Conservation (phyloP, 169 alveolate species). For the Nephromyces sp. region DNA sequence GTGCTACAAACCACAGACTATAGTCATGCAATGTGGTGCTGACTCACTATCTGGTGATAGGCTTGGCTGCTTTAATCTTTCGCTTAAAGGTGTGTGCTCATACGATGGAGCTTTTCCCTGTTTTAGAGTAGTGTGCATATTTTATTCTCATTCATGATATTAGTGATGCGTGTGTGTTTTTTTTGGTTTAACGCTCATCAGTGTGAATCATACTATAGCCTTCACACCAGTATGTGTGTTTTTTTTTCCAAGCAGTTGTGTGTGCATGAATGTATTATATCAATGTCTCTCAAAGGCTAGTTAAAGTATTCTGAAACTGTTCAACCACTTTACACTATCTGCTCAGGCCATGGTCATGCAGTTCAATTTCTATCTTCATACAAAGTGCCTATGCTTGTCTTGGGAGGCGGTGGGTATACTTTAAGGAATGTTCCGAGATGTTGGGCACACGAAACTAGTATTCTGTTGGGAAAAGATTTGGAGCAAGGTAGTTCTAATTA, state of each 20-base stretch:
- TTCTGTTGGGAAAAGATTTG: slow-evolving; percentile 6
- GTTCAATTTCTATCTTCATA: slow-evolving; percentile 76
- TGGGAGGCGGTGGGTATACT: slow-evolving; percentile 93
- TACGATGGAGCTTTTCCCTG: not conserved
- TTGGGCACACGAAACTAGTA: slow-evolving; percentile 93
- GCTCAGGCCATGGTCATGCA: slow-evolving; percentile 89
- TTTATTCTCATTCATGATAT: too few species aligned
- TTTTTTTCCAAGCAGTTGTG: too few species aligned
- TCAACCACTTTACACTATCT: not conserved
- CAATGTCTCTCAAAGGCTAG: too few species aligned
- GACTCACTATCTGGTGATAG: slow-evolving; percentile 93
- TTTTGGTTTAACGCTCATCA: not conserved
- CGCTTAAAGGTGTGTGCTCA: slow-evolving; percentile 77
- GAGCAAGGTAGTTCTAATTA: slow-evolving; percentile 4
- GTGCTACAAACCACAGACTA: slow-evolving; percentile 89
- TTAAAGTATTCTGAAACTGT: too few species aligned
- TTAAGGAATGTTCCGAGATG: slow-evolving; percentile 95
- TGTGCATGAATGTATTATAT: too few species aligned
- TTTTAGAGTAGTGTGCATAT: too few species aligned
- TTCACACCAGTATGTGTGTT: too few species aligned
- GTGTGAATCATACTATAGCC: too few species aligned
- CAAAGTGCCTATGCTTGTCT: slow-evolving; percentile 75
- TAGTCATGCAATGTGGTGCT: slow-evolving; percentile 98
- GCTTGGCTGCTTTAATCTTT: slow-evolving; percentile 91
- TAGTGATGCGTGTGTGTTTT: too few species aligned